Percentiles rank a stretch among this genome's conserved stretches.
Conservation (phyloP, 371 early-diverging fungal genomes). For the Chytridium lagenaria region DNA sequence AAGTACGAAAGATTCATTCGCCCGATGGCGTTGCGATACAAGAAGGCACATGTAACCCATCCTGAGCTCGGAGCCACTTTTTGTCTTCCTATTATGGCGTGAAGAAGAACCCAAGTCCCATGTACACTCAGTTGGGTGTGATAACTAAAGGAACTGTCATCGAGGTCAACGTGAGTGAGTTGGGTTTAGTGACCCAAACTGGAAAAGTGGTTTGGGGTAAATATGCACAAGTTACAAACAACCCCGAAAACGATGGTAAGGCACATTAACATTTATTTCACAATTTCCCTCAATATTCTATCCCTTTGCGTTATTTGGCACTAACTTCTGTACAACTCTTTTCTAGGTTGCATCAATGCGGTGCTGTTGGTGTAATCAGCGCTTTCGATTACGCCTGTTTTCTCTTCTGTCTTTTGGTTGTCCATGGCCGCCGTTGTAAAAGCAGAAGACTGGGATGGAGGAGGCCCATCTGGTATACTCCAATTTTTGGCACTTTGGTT, state of each 20-base stretch:
- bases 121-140: constrained; percentile 99
- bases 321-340: no score
- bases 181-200: constrained; percentile 97
- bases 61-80: constrained; percentile 99
- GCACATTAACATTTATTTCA: not conserved
- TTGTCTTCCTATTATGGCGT: constrained; percentile 98
- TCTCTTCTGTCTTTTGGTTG: not conserved
- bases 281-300: no score
- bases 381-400: not conserved
- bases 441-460: no score
- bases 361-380: constrained; percentile 79
- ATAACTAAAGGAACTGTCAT: constrained; percentile 99
- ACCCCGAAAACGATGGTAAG: constrained; percentile 77
- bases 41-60: constrained; percentile 99
- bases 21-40: constrained; percentile 99
- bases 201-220: constrained; percentile 99
- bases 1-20: constrained; percentile 99
- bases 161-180: constrained; percentile 97
- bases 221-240: constrained; percentile 97
- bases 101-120: constrained; percentile 99
- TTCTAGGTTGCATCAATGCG: constrained; percentile 82
- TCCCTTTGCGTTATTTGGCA: no score
- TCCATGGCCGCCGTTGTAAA: not conserved
- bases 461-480: not conserved
- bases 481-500: not conserved